Conservation (phyloP, 306 rosid species). For the Sicyos edulis region DNA sequence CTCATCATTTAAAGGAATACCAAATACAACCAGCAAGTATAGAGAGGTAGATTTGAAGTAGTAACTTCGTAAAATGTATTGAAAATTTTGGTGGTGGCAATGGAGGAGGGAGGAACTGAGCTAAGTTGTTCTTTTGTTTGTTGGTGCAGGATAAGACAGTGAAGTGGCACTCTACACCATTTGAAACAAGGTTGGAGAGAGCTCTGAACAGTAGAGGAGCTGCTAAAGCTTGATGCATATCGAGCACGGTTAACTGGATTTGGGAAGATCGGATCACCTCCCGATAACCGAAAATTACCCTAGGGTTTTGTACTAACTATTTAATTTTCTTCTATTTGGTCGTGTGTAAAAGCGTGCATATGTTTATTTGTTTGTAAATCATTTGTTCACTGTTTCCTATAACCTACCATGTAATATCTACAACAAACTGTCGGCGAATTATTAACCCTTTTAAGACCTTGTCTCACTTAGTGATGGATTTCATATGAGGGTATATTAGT, state of each 20-base stretch:
- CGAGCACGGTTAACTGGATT: background rate
- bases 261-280: background rate
- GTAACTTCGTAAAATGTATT: constrained; percentile 14
- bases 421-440: too few relatives aligned
- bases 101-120: background rate
- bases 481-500: too few relatives aligned
- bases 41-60: constrained; percentile 65
- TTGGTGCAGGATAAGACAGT: constrained; percentile 73
- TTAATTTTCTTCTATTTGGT: background rate
- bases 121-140: constrained; percentile 25
- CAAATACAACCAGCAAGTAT: constrained; percentile 79
- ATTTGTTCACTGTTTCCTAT: too few relatives aligned
- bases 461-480: too few relatives aligned
- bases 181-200: constrained; percentile 78
- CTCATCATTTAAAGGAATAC: constrained; percentile 71
- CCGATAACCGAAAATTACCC: background rate
- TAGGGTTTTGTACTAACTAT: background rate
- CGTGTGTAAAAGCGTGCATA: background rate
- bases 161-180: constrained; percentile 79
- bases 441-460: too few relatives aligned
- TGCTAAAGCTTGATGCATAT: constrained; percentile 28
- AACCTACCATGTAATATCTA: background rate
- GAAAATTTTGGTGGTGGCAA: background rate
- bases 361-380: background rate
- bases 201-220: constrained; percentile 53